Evolutionary conservation across 2,329 filamentous ascomycete genomes (phyloP).

Genomic region (Aspergillus oerlinghausenensis): DNA sequence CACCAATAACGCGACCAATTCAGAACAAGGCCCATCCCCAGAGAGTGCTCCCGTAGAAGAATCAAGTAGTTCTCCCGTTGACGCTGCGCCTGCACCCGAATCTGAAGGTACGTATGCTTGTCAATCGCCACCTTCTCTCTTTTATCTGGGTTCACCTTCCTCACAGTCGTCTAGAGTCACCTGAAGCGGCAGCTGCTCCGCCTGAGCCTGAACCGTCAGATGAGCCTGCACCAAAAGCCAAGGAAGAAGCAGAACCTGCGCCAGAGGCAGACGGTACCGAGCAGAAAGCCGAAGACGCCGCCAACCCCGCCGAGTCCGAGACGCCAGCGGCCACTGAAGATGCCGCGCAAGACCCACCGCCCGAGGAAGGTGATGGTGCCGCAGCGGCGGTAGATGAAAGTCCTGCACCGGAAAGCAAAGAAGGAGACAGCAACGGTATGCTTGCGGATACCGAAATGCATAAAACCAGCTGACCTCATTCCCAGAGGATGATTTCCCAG

Average conservation of each 20-base stretch:
- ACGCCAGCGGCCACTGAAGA: conserved; percentile 11
- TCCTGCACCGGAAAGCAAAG: conserved; percentile 6
- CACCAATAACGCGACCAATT: conserved; percentile 30
- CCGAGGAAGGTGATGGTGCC: neutral
- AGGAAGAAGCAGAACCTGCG: conserved; percentile 15
- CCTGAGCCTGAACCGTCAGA: conserved; percentile 22
- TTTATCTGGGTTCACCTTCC: neutral
- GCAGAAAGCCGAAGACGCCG: conserved; percentile 7
- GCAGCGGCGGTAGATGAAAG: conserved; percentile 2
- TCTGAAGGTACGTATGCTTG: conserved; percentile 25
- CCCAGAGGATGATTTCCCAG: conserved; percentile 33
- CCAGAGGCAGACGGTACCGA: conserved; percentile 7
- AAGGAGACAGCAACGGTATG: conserved; percentile 22
- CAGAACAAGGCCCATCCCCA: conserved; percentile 14
- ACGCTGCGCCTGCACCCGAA: conserved; percentile 22
- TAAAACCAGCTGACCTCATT: conserved; percentile 11
- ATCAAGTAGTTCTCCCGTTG: conserved; percentile 20
- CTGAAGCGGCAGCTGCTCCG: conserved; percentile 25
- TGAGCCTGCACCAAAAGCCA: conserved; percentile 14
- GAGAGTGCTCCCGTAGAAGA: conserved; percentile 18
- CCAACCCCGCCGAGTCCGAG: conserved; percentile 5
- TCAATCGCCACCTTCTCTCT: neutral
- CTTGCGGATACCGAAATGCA: neutral
- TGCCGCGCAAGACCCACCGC: conserved; percentile 6
- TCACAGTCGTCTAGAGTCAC: conserved; percentile 15